Conservation (phyloP, 78 protist species). For the slime mould (Dictyostelium discoideum) region dicty_2.7 NC_007089.4:714001-714500, state of each 20-base stretch:
- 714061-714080: background rate
- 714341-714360: slow-evolving; percentile 45
- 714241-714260: slow-evolving; percentile 57
- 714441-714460: slow-evolving; percentile 28
- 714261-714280: slow-evolving; percentile 33
- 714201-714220: background rate
- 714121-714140: slow-evolving; percentile 29
- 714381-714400: slow-evolving; percentile 12
- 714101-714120: slow-evolving; percentile 34
- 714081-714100: background rate
- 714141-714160: background rate
- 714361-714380: slow-evolving; percentile 43
- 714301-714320: slow-evolving; percentile 68
- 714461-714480: slow-evolving; percentile 17
- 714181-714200: slow-evolving; percentile 19
- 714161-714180: slow-evolving; percentile 14
- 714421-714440: slow-evolving; percentile 31
- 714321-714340: slow-evolving; percentile 49
- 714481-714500: slow-evolving; percentile 3
- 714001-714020: background rate
- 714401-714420: background rate
- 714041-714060: background rate
- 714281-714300: slow-evolving; percentile 75
- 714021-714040: background rate
- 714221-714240: slow-evolving; percentile 46